These are phyloP conservation scores for Schizophyllum amplum DNA, from an alignment of 1,284 basidiomycete species.

Conservation along the genomic window DNA sequence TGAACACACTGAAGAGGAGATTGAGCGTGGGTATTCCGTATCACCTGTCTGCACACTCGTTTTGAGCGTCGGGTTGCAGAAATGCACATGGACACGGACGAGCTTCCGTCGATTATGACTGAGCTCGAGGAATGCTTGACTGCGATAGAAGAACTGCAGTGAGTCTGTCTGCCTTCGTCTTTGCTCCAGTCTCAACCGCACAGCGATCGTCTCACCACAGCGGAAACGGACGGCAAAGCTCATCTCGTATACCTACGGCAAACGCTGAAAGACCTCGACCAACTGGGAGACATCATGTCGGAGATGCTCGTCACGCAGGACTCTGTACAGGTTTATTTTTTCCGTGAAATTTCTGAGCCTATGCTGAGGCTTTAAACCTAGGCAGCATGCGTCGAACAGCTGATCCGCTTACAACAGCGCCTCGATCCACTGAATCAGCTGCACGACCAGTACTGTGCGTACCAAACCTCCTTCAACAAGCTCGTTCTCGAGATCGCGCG, in stretches of 20 bases:
- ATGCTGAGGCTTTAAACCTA: slow-evolving; percentile 17
- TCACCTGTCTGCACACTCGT: slow-evolving; percentile 1
- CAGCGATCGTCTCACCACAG: slow-evolving; percentile 42
- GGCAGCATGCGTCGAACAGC: slow-evolving; percentile 43
- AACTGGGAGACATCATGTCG: slow-evolving; percentile 67
- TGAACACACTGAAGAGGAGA: slow-evolving; percentile 55
- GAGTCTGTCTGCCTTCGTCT: slow-evolving; percentile 18
- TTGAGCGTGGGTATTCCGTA: slow-evolving; percentile 41
- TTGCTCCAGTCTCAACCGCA: not conserved
- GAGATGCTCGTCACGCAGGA: slow-evolving; percentile 67
- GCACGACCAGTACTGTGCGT: slow-evolving; percentile 54
- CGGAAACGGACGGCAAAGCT: slow-evolving; percentile 34
- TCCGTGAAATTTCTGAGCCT: not conserved
- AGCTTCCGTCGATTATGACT: slow-evolving; percentile 61
- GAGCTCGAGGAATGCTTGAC: slow-evolving; percentile 56
- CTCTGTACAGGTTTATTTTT: slow-evolving; percentile 44
- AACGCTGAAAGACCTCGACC: slow-evolving; percentile 58
- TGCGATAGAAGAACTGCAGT: slow-evolving; percentile 50
- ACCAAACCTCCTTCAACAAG: slow-evolving; percentile 63
- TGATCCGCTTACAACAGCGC: slow-evolving; percentile 49
- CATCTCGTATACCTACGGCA: slow-evolving; percentile 39
- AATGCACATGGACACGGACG: slow-evolving; percentile 70
- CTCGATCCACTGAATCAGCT: slow-evolving; percentile 54
- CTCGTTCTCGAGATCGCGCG: slow-evolving; percentile 65
- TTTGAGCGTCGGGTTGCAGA: slow-evolving; percentile 28